A percentile compares a stretch with the other conserved stretches of the same genome.
Evolutionary conservation across 202 grass and related monocot genomes (phyloP).

Genomic region (Eragrostis tef): DNA sequence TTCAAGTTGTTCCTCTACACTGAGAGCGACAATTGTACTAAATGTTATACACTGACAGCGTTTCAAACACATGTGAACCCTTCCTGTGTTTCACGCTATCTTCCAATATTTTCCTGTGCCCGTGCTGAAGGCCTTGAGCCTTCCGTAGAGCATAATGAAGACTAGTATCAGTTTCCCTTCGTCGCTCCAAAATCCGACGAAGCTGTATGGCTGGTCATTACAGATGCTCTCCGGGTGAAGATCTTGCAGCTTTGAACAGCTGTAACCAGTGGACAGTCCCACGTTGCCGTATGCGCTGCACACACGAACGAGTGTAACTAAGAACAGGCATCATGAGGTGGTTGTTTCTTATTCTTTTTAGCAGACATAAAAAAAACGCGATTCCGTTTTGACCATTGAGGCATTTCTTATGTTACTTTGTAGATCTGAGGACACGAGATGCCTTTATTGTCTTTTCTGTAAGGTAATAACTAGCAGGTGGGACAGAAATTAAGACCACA

Average conservation of each 20-base stretch:
- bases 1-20: neutral
- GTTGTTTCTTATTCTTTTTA: neutral
- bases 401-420: too few relatives aligned
- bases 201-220: constrained; percentile 51
- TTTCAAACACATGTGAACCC: neutral
- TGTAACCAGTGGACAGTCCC: constrained; percentile 60
- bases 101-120: constrained; percentile 55
- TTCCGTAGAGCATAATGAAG: constrained; percentile 59
- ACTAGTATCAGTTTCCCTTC: constrained; percentile 49
- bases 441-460: too few relatives aligned
- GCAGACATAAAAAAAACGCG: too few relatives aligned
- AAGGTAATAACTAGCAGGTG: too few relatives aligned
- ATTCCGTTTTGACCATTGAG: too few relatives aligned
- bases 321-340: too few relatives aligned
- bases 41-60: neutral
- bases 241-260: constrained; percentile 51
- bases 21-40: neutral
- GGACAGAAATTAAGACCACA: too few relatives aligned
- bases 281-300: constrained; percentile 58
- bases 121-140: constrained; percentile 48
- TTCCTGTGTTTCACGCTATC: neutral
- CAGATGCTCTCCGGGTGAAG: constrained; percentile 52
- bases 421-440: neutral
- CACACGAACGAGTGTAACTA: neutral
- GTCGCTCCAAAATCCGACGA: constrained; percentile 56